Conservation (phyloP, 805 yeast genomes). For the Starmerella bacillaris region DNA sequence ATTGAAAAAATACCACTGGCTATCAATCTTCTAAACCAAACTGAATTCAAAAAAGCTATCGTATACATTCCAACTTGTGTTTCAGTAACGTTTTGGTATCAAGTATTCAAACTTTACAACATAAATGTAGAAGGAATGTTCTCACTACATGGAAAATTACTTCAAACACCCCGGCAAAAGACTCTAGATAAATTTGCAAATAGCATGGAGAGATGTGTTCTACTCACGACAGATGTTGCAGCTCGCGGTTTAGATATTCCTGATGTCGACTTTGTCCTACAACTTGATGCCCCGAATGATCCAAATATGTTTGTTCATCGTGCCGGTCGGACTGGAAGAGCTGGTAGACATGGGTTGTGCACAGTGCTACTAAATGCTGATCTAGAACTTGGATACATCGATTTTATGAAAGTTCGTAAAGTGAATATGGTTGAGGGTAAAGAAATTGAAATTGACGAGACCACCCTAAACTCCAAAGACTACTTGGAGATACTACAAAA, state of each 20-base stretch:
- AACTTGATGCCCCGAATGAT: conserved; percentile 85
- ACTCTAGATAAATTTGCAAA: conserved; percentile 47
- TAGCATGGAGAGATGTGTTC: conserved; percentile 32
- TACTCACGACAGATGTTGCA: conserved; percentile 94
- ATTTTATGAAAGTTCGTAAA: conserved; percentile 57
- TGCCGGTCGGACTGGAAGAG: conserved; percentile 90
- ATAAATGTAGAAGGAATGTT: conserved; percentile 26
- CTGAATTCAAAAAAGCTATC: conserved; percentile 57
- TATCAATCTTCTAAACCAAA: conserved; percentile 34
- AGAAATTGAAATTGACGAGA: conserved; percentile 2
- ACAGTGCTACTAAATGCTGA: conserved; percentile 54
- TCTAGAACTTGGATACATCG: conserved; percentile 65
- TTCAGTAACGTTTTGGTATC: conserved; percentile 51
- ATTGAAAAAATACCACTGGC: conserved; percentile 42
- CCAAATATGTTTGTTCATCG: conserved; percentile 83
- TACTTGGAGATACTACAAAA: conserved; percentile 22
- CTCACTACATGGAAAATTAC: conserved; percentile 81
- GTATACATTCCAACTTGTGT: conserved; percentile 87
- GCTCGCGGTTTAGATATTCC: conserved; percentile 94
- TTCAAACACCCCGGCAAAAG: conserved; percentile 59
- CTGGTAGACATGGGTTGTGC: conserved; percentile 68
- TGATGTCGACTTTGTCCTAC: conserved; percentile 85
- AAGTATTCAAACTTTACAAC: conserved; percentile 10
- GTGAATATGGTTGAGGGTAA: conserved; percentile 29
- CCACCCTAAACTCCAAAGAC: not conserved